Percentiles rank a stretch among this genome's conserved stretches.
Conservation (phyloP, 2,329 filamentous ascomycete genomes). For the Fusarium sp. region DNA sequence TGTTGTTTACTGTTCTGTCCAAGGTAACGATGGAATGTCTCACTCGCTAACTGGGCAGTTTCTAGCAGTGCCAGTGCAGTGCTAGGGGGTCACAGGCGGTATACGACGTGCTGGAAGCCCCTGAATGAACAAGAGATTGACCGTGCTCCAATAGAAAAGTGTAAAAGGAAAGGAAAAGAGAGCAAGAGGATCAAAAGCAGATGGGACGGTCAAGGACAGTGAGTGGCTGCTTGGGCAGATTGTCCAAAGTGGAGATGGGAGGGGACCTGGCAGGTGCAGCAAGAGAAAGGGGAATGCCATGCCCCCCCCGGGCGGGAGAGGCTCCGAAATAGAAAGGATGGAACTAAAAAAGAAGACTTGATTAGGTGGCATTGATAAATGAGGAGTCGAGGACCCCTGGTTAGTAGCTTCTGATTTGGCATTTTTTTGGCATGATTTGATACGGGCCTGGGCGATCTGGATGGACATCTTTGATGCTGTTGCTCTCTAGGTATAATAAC, state of each 20-base stretch:
- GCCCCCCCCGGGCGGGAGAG: conserved; percentile 11
- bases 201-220: conserved; percentile 13
- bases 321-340: conserved; percentile 29
- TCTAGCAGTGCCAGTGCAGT: background rate
- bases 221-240: conserved; percentile 28
- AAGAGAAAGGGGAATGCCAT: conserved; percentile 1
- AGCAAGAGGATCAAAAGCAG: background rate
- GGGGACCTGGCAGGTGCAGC: conserved; percentile 23
- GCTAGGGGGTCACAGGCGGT: background rate
- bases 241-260: conserved; percentile 11
- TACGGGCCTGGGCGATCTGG: background rate
- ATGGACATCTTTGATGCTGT: background rate
- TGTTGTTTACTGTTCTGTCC: conserved; percentile 31
- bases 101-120: background rate
- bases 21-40: conserved; percentile 20
- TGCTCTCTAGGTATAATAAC: background rate
- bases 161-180: background rate
- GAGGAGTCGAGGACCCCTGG: conserved; percentile 4
- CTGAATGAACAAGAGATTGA: background rate
- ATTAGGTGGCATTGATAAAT: background rate
- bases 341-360: conserved; percentile 21
- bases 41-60: background rate
- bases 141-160: background rate
- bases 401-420: background rate
- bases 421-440: background rate